phyloP scores from a whole-genome alignment of 2,329 filamentous ascomycete genomes.

The Cladophialophora carrionii region DNA sequence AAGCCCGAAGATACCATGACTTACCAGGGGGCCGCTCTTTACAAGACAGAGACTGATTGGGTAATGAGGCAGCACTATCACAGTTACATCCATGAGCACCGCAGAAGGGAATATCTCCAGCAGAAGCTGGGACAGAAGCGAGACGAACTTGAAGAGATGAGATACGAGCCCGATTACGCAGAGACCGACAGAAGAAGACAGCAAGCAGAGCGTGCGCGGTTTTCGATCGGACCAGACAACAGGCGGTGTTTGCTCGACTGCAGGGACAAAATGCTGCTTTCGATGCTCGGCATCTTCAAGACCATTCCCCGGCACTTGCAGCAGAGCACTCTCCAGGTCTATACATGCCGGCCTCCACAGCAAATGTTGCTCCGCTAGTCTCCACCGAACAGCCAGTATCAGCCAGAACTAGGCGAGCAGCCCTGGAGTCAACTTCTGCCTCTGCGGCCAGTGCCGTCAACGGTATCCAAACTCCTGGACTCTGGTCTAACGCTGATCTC shows the following conservation, averaged over 20 bases:
- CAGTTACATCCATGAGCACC: not conserved
- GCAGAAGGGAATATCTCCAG: conserved; percentile 1
- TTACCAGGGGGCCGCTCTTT: conserved; percentile 10
- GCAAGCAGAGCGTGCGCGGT: not conserved
- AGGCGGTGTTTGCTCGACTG: not conserved
- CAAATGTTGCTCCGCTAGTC: not conserved
- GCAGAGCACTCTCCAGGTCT: not conserved
- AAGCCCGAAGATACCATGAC: conserved; percentile 19
- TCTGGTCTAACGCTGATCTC: not conserved
- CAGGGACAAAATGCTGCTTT: not conserved
- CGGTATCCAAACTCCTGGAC: not conserved
- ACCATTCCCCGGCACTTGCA: no score
- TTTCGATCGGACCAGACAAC: not conserved
- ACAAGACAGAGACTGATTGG: conserved; percentile 6
- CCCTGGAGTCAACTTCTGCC: not conserved
- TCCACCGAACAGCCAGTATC: not conserved
- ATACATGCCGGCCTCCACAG: not conserved
- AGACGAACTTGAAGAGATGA: not conserved
- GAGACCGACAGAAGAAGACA: not conserved
- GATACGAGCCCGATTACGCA: not conserved
- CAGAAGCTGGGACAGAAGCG: conserved; percentile 7
- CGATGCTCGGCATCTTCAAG: not conserved
- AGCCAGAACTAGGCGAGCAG: not conserved
- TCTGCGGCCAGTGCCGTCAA: not conserved
- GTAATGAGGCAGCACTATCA: conserved; percentile 12